These are phyloP conservation scores for Xylaria multiplex DNA, from an alignment of 2,329 filamentous ascomycete species.

Conservation along the genomic window DNA sequence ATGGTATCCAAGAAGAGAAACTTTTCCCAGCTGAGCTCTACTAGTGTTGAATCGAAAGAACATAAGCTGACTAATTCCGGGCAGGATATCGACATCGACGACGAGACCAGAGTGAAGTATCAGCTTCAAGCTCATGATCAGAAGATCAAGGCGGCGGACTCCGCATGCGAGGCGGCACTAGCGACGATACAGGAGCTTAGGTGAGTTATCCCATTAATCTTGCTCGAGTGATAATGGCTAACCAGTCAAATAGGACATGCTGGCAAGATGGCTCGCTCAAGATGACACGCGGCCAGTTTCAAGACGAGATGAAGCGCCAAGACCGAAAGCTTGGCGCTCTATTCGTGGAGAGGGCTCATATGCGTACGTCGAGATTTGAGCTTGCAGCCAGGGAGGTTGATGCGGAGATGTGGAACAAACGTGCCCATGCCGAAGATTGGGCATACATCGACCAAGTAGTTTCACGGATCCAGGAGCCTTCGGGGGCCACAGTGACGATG, in stretches of 20 bases:
- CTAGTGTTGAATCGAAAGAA: slow-evolving; percentile 25
- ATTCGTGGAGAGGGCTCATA: slow-evolving; percentile 24
- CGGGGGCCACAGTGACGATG: slow-evolving; percentile 17
- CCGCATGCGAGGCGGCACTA: slow-evolving; percentile 22
- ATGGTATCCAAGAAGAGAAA: slow-evolving; percentile 20
- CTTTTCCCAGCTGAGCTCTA: not conserved
- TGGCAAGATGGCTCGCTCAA: slow-evolving; percentile 15
- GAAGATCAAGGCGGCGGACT: slow-evolving; percentile 26
- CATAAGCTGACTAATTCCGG: slow-evolving; percentile 25
- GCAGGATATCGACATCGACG: slow-evolving; percentile 22
- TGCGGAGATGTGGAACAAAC: slow-evolving; percentile 27
- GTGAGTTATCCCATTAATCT: slow-evolving; percentile 24
- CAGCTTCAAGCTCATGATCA: slow-evolving; percentile 29
- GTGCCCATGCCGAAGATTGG: slow-evolving; percentile 30
- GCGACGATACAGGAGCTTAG: slow-evolving; percentile 28
- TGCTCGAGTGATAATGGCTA: slow-evolving; percentile 24
- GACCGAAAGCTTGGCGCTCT: slow-evolving; percentile 22
- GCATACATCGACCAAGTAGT: slow-evolving; percentile 19
- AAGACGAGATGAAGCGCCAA: slow-evolving; percentile 23
- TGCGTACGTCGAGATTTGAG: slow-evolving; percentile 28
- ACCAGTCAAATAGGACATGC: slow-evolving; percentile 22
- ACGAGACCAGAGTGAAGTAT: slow-evolving; percentile 26
- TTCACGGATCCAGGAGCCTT: slow-evolving; percentile 20
- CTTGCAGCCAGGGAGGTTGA: slow-evolving; percentile 28
- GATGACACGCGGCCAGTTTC: slow-evolving; percentile 19